phyloP scores from a whole-genome alignment of 2,329 filamentous ascomycete genomes.

The Aspergillus sp. region DNA sequence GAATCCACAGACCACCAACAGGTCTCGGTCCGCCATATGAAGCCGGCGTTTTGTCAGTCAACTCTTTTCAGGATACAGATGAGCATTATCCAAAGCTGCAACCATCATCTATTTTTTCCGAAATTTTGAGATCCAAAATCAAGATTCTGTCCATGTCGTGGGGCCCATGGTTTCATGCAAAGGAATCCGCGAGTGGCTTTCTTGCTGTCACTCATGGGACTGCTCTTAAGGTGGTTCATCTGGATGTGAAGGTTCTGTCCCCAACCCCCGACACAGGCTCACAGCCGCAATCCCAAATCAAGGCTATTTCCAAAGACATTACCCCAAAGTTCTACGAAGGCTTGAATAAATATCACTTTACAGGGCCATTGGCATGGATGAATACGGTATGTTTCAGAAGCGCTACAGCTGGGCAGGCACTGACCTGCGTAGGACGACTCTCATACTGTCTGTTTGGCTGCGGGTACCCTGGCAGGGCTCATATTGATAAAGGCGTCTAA shows the following conservation, averaged over 20 bases:
- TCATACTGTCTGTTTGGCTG: slow-evolving; percentile 25
- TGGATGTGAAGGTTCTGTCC: slow-evolving; percentile 19
- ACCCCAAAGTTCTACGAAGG: not conserved
- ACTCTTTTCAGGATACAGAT: slow-evolving; percentile 18
- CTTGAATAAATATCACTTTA: slow-evolving; percentile 24
- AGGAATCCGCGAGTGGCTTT: slow-evolving; percentile 23
- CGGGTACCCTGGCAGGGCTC: slow-evolving; percentile 28
- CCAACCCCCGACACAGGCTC: not conserved
- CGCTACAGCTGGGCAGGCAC: not conserved
- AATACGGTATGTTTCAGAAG: slow-evolving; percentile 27
- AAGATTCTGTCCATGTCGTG: slow-evolving; percentile 33
- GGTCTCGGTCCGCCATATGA: slow-evolving; percentile 16
- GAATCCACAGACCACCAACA: slow-evolving; percentile 20
- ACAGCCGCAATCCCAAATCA: slow-evolving; percentile 8
- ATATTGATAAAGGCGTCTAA: slow-evolving; percentile 25
- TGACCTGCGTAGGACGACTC: slow-evolving; percentile 22
- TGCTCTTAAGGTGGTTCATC: slow-evolving; percentile 30
- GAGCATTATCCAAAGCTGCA: slow-evolving; percentile 21
- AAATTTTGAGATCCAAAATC: slow-evolving; percentile 26
- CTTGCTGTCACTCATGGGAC: slow-evolving; percentile 33
- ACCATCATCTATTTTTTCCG: slow-evolving; percentile 33
- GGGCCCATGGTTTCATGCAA: slow-evolving; percentile 34
- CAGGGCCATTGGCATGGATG: slow-evolving; percentile 37
- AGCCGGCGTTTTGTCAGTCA: slow-evolving; percentile 30
- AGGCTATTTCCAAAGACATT: slow-evolving; percentile 19